These are phyloP conservation scores for Kregervanrija fluxuum DNA, from an alignment of 805 yeast species.

Conservation along the genomic window DNA sequence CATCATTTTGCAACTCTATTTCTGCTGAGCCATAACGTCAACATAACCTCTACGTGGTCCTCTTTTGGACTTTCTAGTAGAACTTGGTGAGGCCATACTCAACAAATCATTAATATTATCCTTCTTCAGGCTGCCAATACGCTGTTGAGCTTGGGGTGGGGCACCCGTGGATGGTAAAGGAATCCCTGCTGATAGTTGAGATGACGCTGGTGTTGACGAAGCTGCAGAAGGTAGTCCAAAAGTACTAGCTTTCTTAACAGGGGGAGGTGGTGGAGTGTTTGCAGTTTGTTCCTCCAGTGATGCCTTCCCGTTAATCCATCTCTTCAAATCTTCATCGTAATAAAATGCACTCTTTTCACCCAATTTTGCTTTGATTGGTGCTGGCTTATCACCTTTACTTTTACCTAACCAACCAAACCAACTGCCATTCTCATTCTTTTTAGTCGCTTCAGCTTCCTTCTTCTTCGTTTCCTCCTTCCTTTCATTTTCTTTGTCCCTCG, in stretches of 20 bases:
- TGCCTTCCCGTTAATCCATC: constrained; percentile 77
- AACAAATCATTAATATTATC: constrained; percentile 25
- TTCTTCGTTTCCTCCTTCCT: constrained; percentile 17
- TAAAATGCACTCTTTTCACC: constrained; percentile 72
- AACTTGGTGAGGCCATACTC: constrained; percentile 21
- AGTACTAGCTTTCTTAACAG: constrained; percentile 32
- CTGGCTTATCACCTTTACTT: constrained; percentile 50
- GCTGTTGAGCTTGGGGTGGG: constrained; percentile 1
- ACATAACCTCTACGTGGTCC: constrained; percentile 56
- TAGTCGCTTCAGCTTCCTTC: constrained; percentile 16
- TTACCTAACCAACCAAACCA: constrained; percentile 63
- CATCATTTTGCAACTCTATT: not conserved
- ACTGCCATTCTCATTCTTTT: constrained; percentile 14
- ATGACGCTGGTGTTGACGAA: constrained; percentile 15
- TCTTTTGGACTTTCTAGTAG: constrained; percentile 39
- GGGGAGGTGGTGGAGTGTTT: constrained; percentile 61
- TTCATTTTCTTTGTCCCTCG: constrained; percentile 8
- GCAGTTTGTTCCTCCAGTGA: constrained; percentile 57
- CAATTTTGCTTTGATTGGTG: constrained; percentile 75
- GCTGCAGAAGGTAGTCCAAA: not conserved
- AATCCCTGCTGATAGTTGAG: constrained; percentile 26
- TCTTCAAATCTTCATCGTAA: constrained; percentile 74
- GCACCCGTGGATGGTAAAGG: constrained; percentile 7
- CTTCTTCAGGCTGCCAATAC: constrained; percentile 8
- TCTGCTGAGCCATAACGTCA: constrained; percentile 47